Evolutionary conservation across 441 rosid species (phyloP).

Genomic region (Arabidopsis hybrid): DNA sequence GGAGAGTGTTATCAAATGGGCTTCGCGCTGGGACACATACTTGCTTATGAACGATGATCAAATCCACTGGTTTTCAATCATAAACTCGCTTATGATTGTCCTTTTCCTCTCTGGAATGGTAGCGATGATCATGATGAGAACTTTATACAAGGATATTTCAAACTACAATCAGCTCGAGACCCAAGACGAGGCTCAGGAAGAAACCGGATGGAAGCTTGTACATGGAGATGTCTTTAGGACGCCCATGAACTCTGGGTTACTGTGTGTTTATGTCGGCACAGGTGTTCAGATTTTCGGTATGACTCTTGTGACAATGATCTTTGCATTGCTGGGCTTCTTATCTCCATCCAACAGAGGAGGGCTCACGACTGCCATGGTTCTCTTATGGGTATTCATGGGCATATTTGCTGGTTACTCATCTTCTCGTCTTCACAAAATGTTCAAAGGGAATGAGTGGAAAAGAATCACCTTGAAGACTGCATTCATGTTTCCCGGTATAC

Average conservation of each 20-base stretch:
- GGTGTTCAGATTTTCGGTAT: conserved; percentile 91
- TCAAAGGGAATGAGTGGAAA: conserved; percentile 94
- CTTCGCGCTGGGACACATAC: conserved; percentile 99
- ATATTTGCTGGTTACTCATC: conserved; percentile 91
- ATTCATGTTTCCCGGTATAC: conserved; percentile 90
- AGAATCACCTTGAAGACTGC: conserved; percentile 87
- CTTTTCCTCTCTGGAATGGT: conserved; percentile 98
- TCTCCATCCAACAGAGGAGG: conserved; percentile 98
- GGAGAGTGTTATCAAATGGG: conserved; percentile 98
- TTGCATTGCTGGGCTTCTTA: conserved; percentile 89
- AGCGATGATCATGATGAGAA: conserved; percentile 99
- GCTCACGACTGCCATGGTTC: conserved; percentile 98
- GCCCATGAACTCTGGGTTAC: conserved; percentile 75
- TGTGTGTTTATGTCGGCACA: conserved; percentile 89
- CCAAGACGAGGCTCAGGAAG: conserved; percentile 97
- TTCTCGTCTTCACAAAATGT: conserved; percentile 87
- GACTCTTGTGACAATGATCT: conserved; percentile 97
- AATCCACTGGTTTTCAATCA: conserved; percentile 97
- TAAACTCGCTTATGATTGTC: conserved; percentile 94
- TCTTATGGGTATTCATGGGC: conserved; percentile 98
- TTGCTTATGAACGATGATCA: conserved; percentile 97
- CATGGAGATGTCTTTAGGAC: conserved; percentile 94
- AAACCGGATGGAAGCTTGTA: conserved; percentile 97
- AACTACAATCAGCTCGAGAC: conserved; percentile 94
- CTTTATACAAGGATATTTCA: conserved; percentile 88